Conservation (phyloP, 495 filamentous ascomycete genomes). For the Podospora fimiseda region DNA sequence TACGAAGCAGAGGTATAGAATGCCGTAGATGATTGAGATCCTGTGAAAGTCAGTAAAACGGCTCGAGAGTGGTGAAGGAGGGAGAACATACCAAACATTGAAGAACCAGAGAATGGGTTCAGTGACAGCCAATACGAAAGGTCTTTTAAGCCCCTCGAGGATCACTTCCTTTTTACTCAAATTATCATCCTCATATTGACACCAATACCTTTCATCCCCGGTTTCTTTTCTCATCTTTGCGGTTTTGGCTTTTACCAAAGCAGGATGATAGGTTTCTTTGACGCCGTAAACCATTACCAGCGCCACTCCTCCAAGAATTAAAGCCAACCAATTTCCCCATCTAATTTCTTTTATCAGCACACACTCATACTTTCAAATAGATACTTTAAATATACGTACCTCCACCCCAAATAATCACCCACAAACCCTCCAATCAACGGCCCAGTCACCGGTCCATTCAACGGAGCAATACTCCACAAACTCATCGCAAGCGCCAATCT, state of each 20-base stretch:
- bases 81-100: slow-evolving; percentile 50
- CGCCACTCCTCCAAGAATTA: slow-evolving; percentile 59
- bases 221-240: slow-evolving; percentile 64
- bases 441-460: slow-evolving; percentile 64
- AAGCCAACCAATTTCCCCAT: slow-evolving; percentile 74
- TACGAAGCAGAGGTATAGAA: slow-evolving; percentile 82
- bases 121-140: slow-evolving; percentile 69
- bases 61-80: not conserved
- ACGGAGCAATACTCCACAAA: slow-evolving; percentile 69
- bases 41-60: slow-evolving; percentile 14
- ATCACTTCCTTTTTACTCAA: slow-evolving; percentile 41
- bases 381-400: slow-evolving; percentile 31
- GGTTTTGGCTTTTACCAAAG: slow-evolving; percentile 63
- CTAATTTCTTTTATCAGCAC: not conserved
- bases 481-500: slow-evolving; percentile 66
- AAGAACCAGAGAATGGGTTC: slow-evolving; percentile 87
- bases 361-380: not conserved
- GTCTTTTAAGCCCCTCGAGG: slow-evolving; percentile 65
- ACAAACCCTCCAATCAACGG: slow-evolving; percentile 73
- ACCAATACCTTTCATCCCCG: slow-evolving; percentile 69
- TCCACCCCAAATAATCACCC: slow-evolving; percentile 71
- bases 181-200: slow-evolving; percentile 60
- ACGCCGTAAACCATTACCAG: slow-evolving; percentile 47
- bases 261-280: slow-evolving; percentile 74
- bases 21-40: slow-evolving; percentile 54